Evolutionary conservation across 2,329 filamentous ascomycete genomes (phyloP).

Genomic region (Dothidotthia symphoricarpi): DNA sequence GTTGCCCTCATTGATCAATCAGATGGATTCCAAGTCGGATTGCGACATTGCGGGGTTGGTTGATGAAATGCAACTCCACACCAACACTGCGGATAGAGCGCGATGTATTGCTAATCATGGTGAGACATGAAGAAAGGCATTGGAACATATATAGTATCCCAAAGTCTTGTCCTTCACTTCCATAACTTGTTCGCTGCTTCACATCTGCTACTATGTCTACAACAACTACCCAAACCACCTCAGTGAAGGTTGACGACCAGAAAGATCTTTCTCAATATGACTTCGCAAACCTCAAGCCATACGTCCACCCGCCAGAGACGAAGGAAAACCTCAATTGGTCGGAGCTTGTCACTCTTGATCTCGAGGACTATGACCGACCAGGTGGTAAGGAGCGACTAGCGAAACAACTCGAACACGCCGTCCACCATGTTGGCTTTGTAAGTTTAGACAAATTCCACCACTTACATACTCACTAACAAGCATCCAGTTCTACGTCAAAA

Average conservation of each 20-base stretch:
- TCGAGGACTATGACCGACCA: slow-evolving; percentile 54
- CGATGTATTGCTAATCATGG: no score
- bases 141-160: no score
- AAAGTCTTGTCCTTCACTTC: no score
- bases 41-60: slow-evolving; percentile 17
- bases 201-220: slow-evolving; percentile 19
- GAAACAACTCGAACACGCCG: slow-evolving; percentile 56
- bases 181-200: no score
- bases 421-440: slow-evolving; percentile 47
- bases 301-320: slow-evolving; percentile 50
- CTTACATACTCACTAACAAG: neutral
- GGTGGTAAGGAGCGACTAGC: slow-evolving; percentile 56
- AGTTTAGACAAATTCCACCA: slow-evolving; percentile 2
- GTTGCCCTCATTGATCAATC: slow-evolving; percentile 8
- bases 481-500: slow-evolving; percentile 66
- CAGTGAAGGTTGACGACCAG: slow-evolving; percentile 1
- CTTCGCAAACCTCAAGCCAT: slow-evolving; percentile 33
- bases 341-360: slow-evolving; percentile 58
- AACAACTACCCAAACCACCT: slow-evolving; percentile 15
- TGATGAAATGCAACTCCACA: slow-evolving; percentile 3
- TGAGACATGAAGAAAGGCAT: no score
- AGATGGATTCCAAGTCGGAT: slow-evolving; percentile 7
- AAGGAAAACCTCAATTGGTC: slow-evolving; percentile 53
- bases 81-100: neutral
- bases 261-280: slow-evolving; percentile 32